Evolutionary conservation across 495 filamentous ascomycete species (phyloP), one percentile per base, ranked within the genome.

Genomic region (Polyplosphaeria fusca): DNA sequence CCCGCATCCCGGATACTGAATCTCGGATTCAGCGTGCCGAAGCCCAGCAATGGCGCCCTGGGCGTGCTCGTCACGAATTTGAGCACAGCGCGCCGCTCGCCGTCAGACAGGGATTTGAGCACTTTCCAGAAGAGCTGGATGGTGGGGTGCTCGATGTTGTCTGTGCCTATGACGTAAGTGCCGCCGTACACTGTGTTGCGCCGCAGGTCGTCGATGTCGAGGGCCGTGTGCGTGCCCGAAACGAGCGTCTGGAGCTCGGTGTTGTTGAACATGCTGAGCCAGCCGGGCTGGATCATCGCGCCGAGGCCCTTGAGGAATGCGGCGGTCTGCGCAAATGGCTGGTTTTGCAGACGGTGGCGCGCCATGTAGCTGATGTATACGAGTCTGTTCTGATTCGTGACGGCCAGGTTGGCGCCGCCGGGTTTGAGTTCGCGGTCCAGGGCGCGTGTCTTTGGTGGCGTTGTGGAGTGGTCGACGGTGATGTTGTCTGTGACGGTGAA

Each of bases 221-320:
- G 92, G 39, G 89, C 84, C 16, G 85, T 84, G 22, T 79, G 82
- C 63, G 92, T 88, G 52, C 93, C 93, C 57, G 89, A 88, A 13
- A 98, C 84, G 7, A 98, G 82, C 0, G 89, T 93, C 69, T 98
- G 93, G 19, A 98, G 77, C 64, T 98, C 93, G 5, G 81, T 77
- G 63, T 96, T 93, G 69, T 98, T 98, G 77, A 99, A 99, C 93
- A 99, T 99, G 60, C 83, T 88, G 2, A 99, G 77, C 93, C 93
- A 99, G 2, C 80, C 79, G 0, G 92, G 92, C 53, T 90, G 85
- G 58, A 99, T 94, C 63, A 99, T 94, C 50, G 85, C 77, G 13
- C 87, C 80, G 3, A 98, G 79, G 1, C 93, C 93, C 43, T 81
- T 79, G 5, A 98, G 79, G 64, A 98, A 98, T 1, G 90, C 90